Base-by-base conservation (phyloP, 202 grass and related monocot species). In the Zoysia matrella region DNA sequence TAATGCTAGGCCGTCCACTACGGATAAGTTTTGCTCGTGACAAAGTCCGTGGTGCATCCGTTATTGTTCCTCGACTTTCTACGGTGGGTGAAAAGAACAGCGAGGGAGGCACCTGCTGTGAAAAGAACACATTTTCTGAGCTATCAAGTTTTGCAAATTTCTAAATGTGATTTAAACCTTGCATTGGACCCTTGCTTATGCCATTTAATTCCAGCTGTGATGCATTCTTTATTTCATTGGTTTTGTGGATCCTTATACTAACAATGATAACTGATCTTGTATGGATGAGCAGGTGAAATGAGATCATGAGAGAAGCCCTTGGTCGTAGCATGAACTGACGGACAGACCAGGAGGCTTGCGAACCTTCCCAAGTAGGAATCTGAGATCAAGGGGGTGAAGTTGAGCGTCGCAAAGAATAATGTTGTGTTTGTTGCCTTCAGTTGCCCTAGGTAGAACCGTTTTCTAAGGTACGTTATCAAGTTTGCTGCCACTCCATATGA, bases 11-110 rank as follows among this genome's bases (percentile, higher is more conserved):
- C 14, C 73, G 90, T 3, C 84, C 88, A 8, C 74, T 97, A 49
- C 78, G 88, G 75, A 97, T 94, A 91, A 94, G 86, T 90, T 97
- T 82, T 97, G 90, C 90, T 69, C 78, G 93, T 69, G 94, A 87
- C 76, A 94, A 82, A 84, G 90, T 94, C 77, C 79, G 82, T 57
- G 90, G 90, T 82, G 84, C 75, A 41, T 82, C 88, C 71, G 60
- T 91, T 76, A 86, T 97, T 71, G 88, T 93, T 86, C 86, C 92
- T 76, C 90, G 73, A 80, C 80, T 94, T 79, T 89, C 88, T 11
- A 77, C 3, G 68, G 82, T 58, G 42, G 66, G 74, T 50, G 84
- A 86, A 83, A 47, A 36, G 30, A 36, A 36, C 30, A 36, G 30
- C 30, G 30, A 36, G 30, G 30, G 30, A 36, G 30, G 30, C 30